Conservation (phyloP, 2,329 filamentous ascomycete genomes). For the Colletotrichum sp. region DNA sequence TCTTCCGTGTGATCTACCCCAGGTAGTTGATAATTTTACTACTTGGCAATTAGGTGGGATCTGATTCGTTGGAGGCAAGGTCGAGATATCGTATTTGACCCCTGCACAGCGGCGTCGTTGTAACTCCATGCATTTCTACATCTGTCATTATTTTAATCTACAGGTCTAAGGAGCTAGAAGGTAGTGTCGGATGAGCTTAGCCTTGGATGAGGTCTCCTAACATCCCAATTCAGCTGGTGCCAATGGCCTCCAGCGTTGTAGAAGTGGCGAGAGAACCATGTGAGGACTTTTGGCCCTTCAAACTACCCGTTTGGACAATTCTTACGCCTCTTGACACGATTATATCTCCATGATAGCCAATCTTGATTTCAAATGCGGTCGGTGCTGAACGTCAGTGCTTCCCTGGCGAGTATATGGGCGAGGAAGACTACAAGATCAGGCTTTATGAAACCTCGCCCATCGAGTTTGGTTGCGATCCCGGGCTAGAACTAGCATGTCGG, state of each 20-base stretch:
- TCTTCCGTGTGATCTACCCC: not conserved
- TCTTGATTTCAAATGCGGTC: not conserved
- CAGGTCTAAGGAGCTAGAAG: not conserved
- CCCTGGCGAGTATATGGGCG: not conserved
- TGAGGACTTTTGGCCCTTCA: not conserved
- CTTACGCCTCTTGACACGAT: not conserved
- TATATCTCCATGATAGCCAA: not conserved
- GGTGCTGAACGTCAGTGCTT: rapidly evolving
- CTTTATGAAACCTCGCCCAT: not conserved
- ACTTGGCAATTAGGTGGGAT: not conserved
- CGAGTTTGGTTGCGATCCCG: not conserved
- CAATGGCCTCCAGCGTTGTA: not conserved
- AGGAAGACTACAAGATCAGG: rapidly evolving
- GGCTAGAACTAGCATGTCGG: not conserved
- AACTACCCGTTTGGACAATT: not conserved
- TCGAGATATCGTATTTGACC: not conserved
- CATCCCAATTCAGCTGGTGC: not conserved
- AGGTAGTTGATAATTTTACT: not conserved
- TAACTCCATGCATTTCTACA: not conserved
- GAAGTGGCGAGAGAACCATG: not conserved
- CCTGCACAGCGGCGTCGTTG: not conserved
- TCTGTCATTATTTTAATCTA: not conserved
- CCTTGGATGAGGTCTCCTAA: not conserved
- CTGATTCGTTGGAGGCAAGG: not conserved
- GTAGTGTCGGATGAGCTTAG: not conserved